Evolutionary conservation across 2,329 filamentous ascomycete genomes (phyloP), one percentile per base, ranked within the genome.

Genomic region (Periconia macrospinosa): DNA sequence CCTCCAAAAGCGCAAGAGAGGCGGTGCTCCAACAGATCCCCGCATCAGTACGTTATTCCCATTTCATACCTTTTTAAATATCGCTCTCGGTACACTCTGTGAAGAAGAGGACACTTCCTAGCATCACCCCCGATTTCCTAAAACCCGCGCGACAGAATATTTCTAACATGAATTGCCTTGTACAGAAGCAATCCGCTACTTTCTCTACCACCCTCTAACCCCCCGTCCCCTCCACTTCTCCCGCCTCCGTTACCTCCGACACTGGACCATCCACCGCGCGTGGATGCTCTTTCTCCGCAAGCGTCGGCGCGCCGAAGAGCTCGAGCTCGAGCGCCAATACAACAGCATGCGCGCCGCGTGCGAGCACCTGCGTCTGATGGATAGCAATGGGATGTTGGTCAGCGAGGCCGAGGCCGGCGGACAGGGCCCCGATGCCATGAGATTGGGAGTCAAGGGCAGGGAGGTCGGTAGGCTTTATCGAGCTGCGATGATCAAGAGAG

Each of bases 181-280:
- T n/a, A n/a, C 64, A 86, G 84, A 82, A 35, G 69, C 85, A 51
- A 89, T 90, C 72, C 81, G 86, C 65, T 90, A 90, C 77, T 84
- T 87, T 74, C 83, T 90, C 63, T 76, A 82, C 66, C 87, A 90
- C 73, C 86, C 86, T 1, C 76, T 83, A 30, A 89, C 85, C 7
- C 87, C 87, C 0, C 85, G 87, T 13, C 92, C 94, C 1, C 84
- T 99, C 60, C 89, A 91, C 66, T 92, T 97, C 83, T 91, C 86
- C 41, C 91, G 93, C 65, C 89, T 89, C 75, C 87, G 94, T 52
- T 84, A 86, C 75, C 86, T 99, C 60, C 90, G 94, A 45, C 94
- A 99, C 81, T 99, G 94, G 94, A 97, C 94, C 48, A 97, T 99
- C 75, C 92, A 97, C 81, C 92, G 94, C 65, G 93, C 93, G 19